Evolutionary conservation across 139 green algal species (phyloP), one percentile per base, ranked within the genome.

Genomic region (Limnomonas spitsbergensis): DNA sequence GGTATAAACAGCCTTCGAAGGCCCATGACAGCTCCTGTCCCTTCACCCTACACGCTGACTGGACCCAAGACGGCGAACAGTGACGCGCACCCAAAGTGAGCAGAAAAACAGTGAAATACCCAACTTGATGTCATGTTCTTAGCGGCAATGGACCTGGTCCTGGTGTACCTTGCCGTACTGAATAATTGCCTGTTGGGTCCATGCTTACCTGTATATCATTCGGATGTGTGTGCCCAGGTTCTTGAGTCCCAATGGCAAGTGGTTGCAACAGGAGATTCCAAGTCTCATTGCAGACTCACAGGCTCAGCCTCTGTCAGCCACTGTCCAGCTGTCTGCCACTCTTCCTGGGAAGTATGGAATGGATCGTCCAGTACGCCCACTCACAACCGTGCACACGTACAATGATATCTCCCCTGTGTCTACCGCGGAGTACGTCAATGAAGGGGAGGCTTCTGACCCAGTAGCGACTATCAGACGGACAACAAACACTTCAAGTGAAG

Each of bases 231-330:
- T 70, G 7, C 56, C 3, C 76, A 81, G 68, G 52, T 79, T 83
- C 78, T 35, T 83, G 40, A 79, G 52, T 35, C 6, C 47, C 1
- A 75, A 53, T 32, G 78, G 78, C 31, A 75, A 83, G 32, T 83
- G 78, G 78, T 38, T 78, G 38, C 78, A 83, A 53, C 29, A 54
- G 1, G 31, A 69, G 78, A 37, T 83, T 2, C 70, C 70, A 24
- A 38, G n/a, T 26, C 39, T 83, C 29, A 79, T 83, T 35, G 78
- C 78, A 1, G 78, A 83, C 40, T 79, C 69, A 4, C 78, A 78
- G 39, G 72, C 69, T 1, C 78, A 83, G 72, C 39, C 53, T 2
- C 56, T 83, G 2, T 71, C 39, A 2, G 78, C 78, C 31, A 83
- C 78, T 32, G 68, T 39, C 54, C 75, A 53, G 1, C 40, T 79